These are phyloP conservation scores for Ottelia alismoides DNA, from an alignment of 106 monocot species.

Conservation along the genomic window DNA sequence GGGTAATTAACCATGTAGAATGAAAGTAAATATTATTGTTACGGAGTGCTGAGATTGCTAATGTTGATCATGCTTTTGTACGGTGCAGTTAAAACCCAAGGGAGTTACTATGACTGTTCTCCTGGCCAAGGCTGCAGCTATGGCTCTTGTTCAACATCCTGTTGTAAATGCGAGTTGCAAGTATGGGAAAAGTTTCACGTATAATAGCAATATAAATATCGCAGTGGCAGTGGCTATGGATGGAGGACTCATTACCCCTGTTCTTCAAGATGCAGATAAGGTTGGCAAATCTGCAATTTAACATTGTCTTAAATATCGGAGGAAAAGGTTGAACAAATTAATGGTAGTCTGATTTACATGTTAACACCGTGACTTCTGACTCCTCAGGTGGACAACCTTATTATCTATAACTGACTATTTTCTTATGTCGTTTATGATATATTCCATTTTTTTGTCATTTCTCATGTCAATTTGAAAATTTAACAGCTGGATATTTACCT, in stretches of 20 bases:
- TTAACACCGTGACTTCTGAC: too few species aligned
- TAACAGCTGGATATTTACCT: conserved; percentile 89
- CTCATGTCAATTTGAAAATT: conserved; percentile 1
- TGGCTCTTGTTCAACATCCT: conserved; percentile 92
- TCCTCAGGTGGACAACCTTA: too few species aligned
- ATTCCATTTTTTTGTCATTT: background rate
- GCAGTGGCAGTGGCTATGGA: conserved; percentile 95
- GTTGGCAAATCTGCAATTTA: conserved; percentile 12
- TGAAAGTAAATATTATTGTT: too few species aligned
- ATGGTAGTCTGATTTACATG: too few species aligned
- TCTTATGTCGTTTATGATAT: conserved; percentile 1
- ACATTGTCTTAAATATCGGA: too few species aligned
- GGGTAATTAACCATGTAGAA: too few species aligned
- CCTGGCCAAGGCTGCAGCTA: conserved; percentile 83
- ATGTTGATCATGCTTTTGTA: too few species aligned
- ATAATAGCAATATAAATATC: conserved; percentile 73
- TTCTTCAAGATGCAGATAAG: conserved; percentile 98
- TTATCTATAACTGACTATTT: background rate
- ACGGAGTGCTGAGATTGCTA: too few species aligned
- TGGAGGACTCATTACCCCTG: conserved; percentile 93
- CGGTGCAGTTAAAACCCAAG: conserved; percentile 69
- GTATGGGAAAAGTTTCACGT: conserved; percentile 86
- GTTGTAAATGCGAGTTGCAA: conserved; percentile 83
- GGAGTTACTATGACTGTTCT: conserved; percentile 94
- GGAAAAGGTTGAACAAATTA: too few species aligned